phyloP scores from a whole-genome alignment of 2,329 filamentous ascomycete species.

The Lasiodiplodia citricola region DNA sequence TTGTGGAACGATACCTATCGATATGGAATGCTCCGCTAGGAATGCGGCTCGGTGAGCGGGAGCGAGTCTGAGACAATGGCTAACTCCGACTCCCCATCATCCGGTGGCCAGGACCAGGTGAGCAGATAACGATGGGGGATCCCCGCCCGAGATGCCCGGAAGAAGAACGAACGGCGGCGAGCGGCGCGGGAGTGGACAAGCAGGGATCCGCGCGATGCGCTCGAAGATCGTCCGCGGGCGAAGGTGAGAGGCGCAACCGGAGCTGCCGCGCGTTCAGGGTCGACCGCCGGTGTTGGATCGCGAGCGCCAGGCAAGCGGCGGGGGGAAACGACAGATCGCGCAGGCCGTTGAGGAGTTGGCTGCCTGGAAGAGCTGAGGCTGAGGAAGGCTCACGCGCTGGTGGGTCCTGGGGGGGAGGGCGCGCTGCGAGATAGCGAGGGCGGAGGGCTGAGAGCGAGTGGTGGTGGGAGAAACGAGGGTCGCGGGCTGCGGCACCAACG shows the following conservation, averaged over 20 bases:
- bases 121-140: constrained; percentile 15
- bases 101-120: constrained; percentile 4
- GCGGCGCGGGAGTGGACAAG: constrained; percentile 1
- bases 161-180: background rate
- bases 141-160: constrained; percentile 2
- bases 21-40: constrained; percentile 24
- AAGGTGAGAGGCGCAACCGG: constrained; percentile 1
- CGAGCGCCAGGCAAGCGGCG: background rate
- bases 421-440: constrained; percentile 8
- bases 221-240: constrained; percentile 5
- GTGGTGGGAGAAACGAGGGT: constrained; percentile 24
- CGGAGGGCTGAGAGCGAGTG: constrained; percentile 3
- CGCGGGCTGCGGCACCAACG: constrained; percentile 1
- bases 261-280: constrained; percentile 20
- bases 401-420: constrained; percentile 15
- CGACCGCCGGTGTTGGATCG: background rate
- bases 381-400: constrained; percentile 20
- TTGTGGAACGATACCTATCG: constrained; percentile 23
- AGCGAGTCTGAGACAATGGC: constrained; percentile 14
- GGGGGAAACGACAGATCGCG: constrained; percentile 22
- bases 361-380: constrained; percentile 11
- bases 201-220: constrained; percentile 14
- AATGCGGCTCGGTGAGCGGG: constrained; percentile 23
- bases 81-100: constrained; percentile 27
- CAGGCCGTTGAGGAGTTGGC: constrained; percentile 10